A percentile compares a stretch with the other conserved stretches of the same genome.
These are phyloP conservation scores for Termitomyces sp. DNA, from an alignment of 768 basidiomycete species.

Conservation along the genomic window DNA sequence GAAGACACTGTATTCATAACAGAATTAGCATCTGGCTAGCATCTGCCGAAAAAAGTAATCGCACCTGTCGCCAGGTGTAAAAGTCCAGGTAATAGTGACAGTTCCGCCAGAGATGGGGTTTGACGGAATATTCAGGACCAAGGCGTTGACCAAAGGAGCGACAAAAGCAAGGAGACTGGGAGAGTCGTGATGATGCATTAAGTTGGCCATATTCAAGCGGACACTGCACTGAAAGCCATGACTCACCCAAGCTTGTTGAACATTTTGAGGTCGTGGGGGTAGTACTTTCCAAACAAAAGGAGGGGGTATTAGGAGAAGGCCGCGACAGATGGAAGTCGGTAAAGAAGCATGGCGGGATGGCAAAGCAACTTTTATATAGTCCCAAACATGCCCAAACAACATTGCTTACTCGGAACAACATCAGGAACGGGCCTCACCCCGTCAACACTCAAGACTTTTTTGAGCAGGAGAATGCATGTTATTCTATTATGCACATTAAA, in stretches of 20 bases:
- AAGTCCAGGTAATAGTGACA: slow-evolving; percentile 47
- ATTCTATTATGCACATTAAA: not conserved
- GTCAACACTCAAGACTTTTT: not conserved
- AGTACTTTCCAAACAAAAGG: slow-evolving; percentile 6
- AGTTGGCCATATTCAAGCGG: not conserved
- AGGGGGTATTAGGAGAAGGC: slow-evolving; percentile 19
- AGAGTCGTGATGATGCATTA: not conserved
- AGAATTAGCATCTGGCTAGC: not conserved
- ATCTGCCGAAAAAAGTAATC: slow-evolving; percentile 12
- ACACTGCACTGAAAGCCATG: not conserved
- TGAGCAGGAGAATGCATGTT: not conserved
- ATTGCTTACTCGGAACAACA: slow-evolving; percentile 4
- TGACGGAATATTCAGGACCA: slow-evolving; percentile 36
- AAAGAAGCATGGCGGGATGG: not conserved
- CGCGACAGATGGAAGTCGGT: slow-evolving; percentile 17
- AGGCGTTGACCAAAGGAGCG: slow-evolving; percentile 44
- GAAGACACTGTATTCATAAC: slow-evolving; percentile 23
- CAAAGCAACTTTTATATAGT: slow-evolving; percentile 21
- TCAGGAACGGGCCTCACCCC: not conserved
- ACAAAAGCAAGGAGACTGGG: slow-evolving; percentile 40
- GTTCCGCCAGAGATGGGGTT: slow-evolving; percentile 27
- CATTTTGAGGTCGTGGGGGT: slow-evolving; percentile 22
- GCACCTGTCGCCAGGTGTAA: slow-evolving; percentile 38
- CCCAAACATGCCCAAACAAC: slow-evolving; percentile 25
- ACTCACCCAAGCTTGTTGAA: slow-evolving; percentile 1